phyloP scores from a whole-genome alignment of 148 eudicot genomes.

The Cornus controversa region DNA sequence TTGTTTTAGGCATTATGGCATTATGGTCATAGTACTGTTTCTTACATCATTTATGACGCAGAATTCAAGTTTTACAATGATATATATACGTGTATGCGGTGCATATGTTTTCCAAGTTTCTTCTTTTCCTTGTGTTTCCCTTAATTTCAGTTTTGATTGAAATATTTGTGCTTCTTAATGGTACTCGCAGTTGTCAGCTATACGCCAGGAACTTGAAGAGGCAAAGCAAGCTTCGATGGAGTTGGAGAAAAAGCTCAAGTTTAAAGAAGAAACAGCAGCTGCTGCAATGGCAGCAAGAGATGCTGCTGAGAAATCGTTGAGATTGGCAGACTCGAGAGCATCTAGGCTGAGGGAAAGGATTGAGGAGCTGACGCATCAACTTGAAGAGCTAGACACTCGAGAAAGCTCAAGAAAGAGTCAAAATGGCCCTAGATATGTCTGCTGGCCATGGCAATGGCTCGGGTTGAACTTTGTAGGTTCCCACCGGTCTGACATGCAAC shows the following conservation, averaged over 20 bases:
- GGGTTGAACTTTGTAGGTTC: slow-evolving; percentile 78
- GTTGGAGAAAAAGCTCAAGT: slow-evolving; percentile 75
- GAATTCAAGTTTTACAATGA: no score
- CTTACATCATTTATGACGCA: neutral
- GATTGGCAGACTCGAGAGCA: slow-evolving; percentile 76
- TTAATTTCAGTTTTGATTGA: neutral
- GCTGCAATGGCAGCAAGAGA: slow-evolving; percentile 98
- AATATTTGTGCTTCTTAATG: slow-evolving; percentile 3
- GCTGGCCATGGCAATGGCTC: slow-evolving; percentile 99
- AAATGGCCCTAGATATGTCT: slow-evolving; percentile 61
- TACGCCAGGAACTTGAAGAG: slow-evolving; percentile 75
- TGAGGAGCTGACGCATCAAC: slow-evolving; percentile 86
- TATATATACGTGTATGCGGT: neutral
- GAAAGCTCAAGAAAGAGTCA: slow-evolving; percentile 36
- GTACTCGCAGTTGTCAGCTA: slow-evolving; percentile 57
- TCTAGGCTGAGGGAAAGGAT: slow-evolving; percentile 78
- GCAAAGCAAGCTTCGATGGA: slow-evolving; percentile 69
- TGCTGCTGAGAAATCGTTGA: slow-evolving; percentile 94
- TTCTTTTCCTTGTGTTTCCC: neutral
- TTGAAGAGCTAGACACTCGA: slow-evolving; percentile 57
- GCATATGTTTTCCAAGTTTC: neutral
- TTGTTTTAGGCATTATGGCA: neutral
- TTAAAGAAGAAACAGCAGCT: slow-evolving; percentile 83
- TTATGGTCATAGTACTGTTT: neutral
- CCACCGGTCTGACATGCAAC: slow-evolving; percentile 40